phyloP scores from a whole-genome alignment of 2,329 filamentous ascomycete genomes.

The Atkinsonella hypoxylon region DNA sequence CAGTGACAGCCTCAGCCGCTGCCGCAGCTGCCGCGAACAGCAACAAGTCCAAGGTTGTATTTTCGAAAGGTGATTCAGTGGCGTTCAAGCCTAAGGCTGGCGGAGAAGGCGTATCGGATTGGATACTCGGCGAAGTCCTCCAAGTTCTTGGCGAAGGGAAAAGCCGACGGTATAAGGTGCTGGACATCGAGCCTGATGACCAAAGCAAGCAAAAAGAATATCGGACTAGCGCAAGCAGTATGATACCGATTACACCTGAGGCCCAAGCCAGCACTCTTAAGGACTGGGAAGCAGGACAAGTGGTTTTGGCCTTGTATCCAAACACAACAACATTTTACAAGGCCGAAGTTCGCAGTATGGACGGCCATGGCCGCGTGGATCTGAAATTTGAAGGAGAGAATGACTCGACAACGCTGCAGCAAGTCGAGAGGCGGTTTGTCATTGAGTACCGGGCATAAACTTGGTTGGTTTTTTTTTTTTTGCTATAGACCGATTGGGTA shows the following conservation, averaged over 20 bases:
- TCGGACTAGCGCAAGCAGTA: conserved; percentile 58
- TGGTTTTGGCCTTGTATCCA: conserved; percentile 68
- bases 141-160: conserved; percentile 66
- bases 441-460: conserved; percentile 49
- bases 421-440: conserved; percentile 65
- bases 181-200: conserved; percentile 67
- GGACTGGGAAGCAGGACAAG: conserved; percentile 54
- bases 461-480: not conserved
- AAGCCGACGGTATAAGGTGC: conserved; percentile 65
- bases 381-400: conserved; percentile 74
- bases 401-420: conserved; percentile 59
- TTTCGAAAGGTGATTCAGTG: conserved; percentile 51
- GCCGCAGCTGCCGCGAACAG: conserved; percentile 8
- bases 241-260: conserved; percentile 62
- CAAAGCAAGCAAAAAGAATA: conserved; percentile 56
- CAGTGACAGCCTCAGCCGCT: not conserved
- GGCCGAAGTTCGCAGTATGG: conserved; percentile 65
- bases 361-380: conserved; percentile 42
- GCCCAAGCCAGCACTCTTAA: conserved; percentile 36
- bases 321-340: conserved; percentile 80
- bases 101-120: conserved; percentile 40
- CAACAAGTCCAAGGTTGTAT: conserved; percentile 40
- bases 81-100: conserved; percentile 51
- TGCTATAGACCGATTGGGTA: too few species aligned
- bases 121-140: conserved; percentile 69